Evolutionary conservation across 1,284 basidiomycete genomes (phyloP).

Genomic region (Schizophyllum amplum): DNA sequence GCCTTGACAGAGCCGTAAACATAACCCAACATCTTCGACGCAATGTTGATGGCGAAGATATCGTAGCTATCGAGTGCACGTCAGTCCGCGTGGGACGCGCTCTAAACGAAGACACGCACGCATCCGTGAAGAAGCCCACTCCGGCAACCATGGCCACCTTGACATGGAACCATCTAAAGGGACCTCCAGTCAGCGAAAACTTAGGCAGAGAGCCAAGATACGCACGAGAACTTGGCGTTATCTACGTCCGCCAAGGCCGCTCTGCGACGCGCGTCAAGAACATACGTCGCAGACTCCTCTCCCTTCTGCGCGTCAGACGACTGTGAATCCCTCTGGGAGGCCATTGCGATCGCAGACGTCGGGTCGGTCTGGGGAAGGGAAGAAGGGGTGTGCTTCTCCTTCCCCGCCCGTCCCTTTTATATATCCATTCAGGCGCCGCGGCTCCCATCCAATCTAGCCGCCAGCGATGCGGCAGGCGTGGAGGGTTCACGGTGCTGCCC

Average conservation of each 20-base stretch:
- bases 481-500: not conserved
- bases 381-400: not conserved
- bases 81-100: not conserved
- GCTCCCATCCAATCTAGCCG: not conserved
- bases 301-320: not conserved
- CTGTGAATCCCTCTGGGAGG: not conserved
- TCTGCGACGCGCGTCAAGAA: slow-evolving; percentile 48
- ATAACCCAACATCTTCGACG: slow-evolving; percentile 67
- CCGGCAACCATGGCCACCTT: slow-evolving; percentile 70
- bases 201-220: slow-evolving; percentile 6
- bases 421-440: not conserved
- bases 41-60: slow-evolving; percentile 73
- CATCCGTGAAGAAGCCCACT: slow-evolving; percentile 80
- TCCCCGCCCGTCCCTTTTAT: not conserved
- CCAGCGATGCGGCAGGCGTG: not conserved
- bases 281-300: not conserved
- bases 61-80: slow-evolving; percentile 41
- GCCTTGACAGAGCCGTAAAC: slow-evolving; percentile 47
- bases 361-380: not conserved
- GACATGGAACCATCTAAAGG: slow-evolving; percentile 53
- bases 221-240: slow-evolving; percentile 64
- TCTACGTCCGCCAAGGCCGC: slow-evolving; percentile 71
- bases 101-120: slow-evolving; percentile 32
- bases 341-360: not conserved
- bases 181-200: slow-evolving; percentile 4